Base-by-base conservation (phyloP, 305 asterid species). In the Andrographis paniculata region DNA sequence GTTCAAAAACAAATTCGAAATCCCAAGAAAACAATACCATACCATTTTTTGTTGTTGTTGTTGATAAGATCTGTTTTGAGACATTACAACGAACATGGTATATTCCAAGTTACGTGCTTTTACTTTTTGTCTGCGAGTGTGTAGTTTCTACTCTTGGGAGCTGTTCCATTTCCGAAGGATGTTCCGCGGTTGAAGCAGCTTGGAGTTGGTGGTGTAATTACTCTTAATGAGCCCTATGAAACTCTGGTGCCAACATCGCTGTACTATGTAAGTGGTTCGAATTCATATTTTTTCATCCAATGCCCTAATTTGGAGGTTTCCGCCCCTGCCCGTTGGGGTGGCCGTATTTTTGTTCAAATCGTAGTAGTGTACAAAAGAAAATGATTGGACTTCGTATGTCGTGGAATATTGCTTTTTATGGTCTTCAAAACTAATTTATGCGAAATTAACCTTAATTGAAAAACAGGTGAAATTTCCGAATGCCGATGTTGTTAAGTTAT, bases 131-230 rank as follows among this genome's bases (percentile, higher is more conserved):
- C 4, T 54, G 37, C 53, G 38, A 36, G 47, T 58, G 21, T 50
- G 44, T 67, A 88, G 97, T 88, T 82, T 77, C 77, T 88, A 43
- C 66, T 88, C 44, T 69, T 88, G 57, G 97, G 97, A 50, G 97
- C 95, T 21, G 97, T 88, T 70, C 97, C 97, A 28, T 88, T 84
- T 52, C 95, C 94, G 0, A 81, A 80, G 46, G 97, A 88, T 59
- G 97, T 88, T 20, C 87, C 74, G 22, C 76, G 89, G 41, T 63
- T 88, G 78, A 84, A 79, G 81, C 78, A 65, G 70, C 87, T 88
- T 17, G 97, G 95, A 7, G 97, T 88, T 69, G 95, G 95, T 68
- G 95, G 97, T 55, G 95, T 88, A 6, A 84, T 88, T 42, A 88
- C 97, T 45, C 79, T 88, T 50, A 88, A 88, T 61, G 95, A 88